Conservation (phyloP, 192 early-diverging fungal species). For the Backusella sp. region DNA sequence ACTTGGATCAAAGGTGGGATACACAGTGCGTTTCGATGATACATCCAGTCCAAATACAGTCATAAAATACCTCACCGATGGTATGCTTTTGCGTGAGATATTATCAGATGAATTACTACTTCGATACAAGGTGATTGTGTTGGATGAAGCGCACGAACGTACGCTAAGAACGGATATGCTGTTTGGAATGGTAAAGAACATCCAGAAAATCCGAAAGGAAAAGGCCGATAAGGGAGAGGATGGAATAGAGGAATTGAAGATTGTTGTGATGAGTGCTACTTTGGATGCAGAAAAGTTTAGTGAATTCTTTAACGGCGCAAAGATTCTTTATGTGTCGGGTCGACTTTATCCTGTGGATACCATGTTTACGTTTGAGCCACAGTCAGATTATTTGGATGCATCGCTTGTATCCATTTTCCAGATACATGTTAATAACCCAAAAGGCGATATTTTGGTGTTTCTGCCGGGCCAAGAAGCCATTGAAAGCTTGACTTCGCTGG, state of each 20-base stretch:
- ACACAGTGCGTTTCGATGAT: constrained; percentile 95
- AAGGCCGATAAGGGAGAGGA: constrained; percentile 40
- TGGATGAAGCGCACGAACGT: constrained; percentile 99
- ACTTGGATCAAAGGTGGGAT: constrained; percentile 70
- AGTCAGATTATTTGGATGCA: constrained; percentile 90
- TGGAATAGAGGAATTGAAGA: constrained; percentile 66
- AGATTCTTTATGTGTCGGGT: constrained; percentile 86
- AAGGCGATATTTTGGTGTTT: constrained; percentile 93
- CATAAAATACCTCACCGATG: constrained; percentile 96
- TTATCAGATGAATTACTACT: constrained; percentile 75
- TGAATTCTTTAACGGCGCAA: constrained; percentile 85
- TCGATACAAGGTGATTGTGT: constrained; percentile 81
- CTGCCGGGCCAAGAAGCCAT: constrained; percentile 93
- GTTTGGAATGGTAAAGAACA: constrained; percentile 92
- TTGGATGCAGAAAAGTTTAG: constrained; percentile 92
- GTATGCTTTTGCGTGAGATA: constrained; percentile 91
- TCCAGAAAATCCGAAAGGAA: constrained; percentile 65
- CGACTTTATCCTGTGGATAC: constrained; percentile 88
- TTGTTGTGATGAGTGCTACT: constrained; percentile 96
- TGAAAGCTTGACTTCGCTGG: constrained; percentile 82
- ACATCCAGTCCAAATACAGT: constrained; percentile 73
- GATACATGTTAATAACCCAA: constrained; percentile 82
- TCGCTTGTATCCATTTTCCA: constrained; percentile 85
- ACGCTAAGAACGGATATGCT: constrained; percentile 95
- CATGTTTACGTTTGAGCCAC: constrained; percentile 74